Conservation (phyloP, 495 filamentous ascomycete genomes). For the Daldinia grandis region DNA sequence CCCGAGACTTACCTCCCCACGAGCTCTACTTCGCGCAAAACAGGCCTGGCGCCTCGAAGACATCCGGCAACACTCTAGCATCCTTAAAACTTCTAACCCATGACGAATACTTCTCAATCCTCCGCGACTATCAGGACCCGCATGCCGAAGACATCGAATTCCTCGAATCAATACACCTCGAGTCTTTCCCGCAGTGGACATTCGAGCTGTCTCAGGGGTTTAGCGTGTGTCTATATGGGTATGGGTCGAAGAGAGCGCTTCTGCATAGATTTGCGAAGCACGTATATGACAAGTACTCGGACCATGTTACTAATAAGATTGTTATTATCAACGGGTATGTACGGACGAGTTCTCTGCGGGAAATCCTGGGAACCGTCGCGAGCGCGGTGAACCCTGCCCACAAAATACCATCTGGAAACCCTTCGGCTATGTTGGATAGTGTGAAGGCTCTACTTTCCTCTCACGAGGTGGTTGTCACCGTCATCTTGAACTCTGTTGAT, state of each 20-base stretch:
- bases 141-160: constrained; percentile 76
- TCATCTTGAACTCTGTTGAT: constrained; percentile 89
- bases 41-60: constrained; percentile 78
- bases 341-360: constrained; percentile 75
- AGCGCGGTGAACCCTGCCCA: constrained; percentile 67
- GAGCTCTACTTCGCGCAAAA: constrained; percentile 96
- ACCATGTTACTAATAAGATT: constrained; percentile 62
- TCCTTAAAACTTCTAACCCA: constrained; percentile 81
- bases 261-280: constrained; percentile 80
- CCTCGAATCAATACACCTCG: constrained; percentile 76
- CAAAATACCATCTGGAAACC: constrained; percentile 50
- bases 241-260: constrained; percentile 84
- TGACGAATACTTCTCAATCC: constrained; percentile 85
- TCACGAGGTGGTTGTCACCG: constrained; percentile 58
- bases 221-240: constrained; percentile 91
- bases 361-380: constrained; percentile 78
- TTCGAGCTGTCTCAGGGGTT: constrained; percentile 92
- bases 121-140: constrained; percentile 71
- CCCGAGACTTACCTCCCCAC: constrained; percentile 79
- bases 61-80: constrained; percentile 84
- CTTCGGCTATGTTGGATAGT: constrained; percentile 53
- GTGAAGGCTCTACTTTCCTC: constrained; percentile 65
- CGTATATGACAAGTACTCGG: constrained; percentile 61
- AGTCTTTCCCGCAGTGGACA: constrained; percentile 88
- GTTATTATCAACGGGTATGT: constrained; percentile 91